Base-by-base conservation (phyloP, 305 asterid species). In the Fraxinus angustifolia region DNA sequence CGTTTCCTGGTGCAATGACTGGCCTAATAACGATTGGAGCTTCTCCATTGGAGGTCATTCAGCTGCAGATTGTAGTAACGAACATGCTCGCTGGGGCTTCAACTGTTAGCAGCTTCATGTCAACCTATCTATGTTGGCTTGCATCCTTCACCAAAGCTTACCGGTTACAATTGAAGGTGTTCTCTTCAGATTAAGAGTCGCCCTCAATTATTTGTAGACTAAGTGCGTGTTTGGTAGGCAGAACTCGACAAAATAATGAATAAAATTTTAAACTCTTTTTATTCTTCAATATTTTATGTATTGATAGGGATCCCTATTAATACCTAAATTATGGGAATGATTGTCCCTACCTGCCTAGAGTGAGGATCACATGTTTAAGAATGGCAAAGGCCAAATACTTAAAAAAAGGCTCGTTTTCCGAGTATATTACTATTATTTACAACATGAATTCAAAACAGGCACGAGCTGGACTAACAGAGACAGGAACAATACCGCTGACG, bases 1-100 rank as follows among this genome's bases (percentile, higher is more conserved):
- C 98, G 4, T 93, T 94, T 53, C 98, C 98, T 0, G 98, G 98
- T 26, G 98, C 98, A 1, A 93, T 94, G 98, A 92, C 98, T 0
- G 98, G 98, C 2, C 91, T 94, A 4, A 93, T 94, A 77, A 94
- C 92, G 97, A 97, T 97, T 11, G 98, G 98, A 17, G 93, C 98
- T 2, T 94, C 98, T 31, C 98, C 98, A 0, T 38, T 90, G 31
- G 98, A 94, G 79, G 98, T 97, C 26, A 91, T 94, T 82, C 97
- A 92, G 45, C 80, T 92, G 14, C 98, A 94, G 86, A 94, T 94
- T 67, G 91, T 93, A 35, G 98, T 94, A 8, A 93, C 92, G 98
- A 93, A 93, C 80, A 94, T 94, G 98, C 89, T 94, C 34, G 16
- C 92, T 0, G 98, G 97, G 58, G 98, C 98, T 35, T 88, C 98